Evolutionary conservation across 768 basidiomycete genomes (phyloP).

Genomic region (Suillus lakei): DNA sequence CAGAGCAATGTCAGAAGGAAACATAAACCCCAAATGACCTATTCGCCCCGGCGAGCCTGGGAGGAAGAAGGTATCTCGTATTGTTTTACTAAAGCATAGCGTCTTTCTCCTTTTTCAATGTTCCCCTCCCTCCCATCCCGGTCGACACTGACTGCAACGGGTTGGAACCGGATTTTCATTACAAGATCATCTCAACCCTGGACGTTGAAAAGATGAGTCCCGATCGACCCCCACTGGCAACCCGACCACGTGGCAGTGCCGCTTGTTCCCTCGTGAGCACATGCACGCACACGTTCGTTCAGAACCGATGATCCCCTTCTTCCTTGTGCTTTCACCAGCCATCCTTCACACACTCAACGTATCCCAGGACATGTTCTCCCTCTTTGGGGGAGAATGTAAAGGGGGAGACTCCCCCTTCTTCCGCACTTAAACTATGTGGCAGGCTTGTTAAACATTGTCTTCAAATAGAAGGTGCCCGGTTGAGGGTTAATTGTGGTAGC

Average conservation of each 20-base stretch:
- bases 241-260: constrained; percentile 10
- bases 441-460: not conserved
- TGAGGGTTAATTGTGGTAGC: not conserved
- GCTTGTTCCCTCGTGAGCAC: not conserved
- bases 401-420: not conserved
- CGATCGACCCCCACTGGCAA: not conserved
- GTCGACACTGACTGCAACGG: not conserved
- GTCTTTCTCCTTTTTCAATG: not conserved
- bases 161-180: not conserved
- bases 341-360: not conserved
- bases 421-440: not conserved
- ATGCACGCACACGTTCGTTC: not conserved
- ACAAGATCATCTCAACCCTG: constrained; percentile 3
- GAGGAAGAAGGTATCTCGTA: not conserved
- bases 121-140: not conserved
- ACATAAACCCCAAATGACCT: not conserved
- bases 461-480: not conserved
- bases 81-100: not conserved
- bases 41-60: too few relatives aligned
- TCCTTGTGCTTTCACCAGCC: not conserved
- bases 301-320: not conserved
- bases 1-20: not conserved
- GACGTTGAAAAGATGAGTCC: not conserved
- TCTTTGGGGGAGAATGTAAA: not conserved
- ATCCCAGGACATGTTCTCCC: not conserved